Base-by-base conservation (phyloP, 495 filamentous ascomycete genomes). In the Neurospora pannonica region DNA sequence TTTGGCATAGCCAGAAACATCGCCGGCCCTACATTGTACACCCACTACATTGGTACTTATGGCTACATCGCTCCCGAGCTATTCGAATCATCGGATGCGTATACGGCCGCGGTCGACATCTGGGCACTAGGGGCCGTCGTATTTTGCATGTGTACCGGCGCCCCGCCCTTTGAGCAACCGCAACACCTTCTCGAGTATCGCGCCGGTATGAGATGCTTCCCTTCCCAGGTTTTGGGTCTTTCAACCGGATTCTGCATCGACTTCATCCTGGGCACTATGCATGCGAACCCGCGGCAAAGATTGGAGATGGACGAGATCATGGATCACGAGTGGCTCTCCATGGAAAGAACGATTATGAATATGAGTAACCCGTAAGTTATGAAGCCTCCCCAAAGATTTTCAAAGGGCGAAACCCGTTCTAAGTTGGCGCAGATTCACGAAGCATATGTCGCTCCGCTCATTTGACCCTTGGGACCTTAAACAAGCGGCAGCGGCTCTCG, bases 1-100 rank as follows among this genome's bases (percentile, higher is more conserved):
- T 88, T 89, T 71, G 87, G 87, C 0, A 84, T 88, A 69, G 80
- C 79, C 81, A 74, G 72, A 60, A 62, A 74, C 8, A 62, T 73
- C 0, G 70, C 73, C 13, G 77, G 75, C 2, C 38, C 70, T 28
- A 73, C 71, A 5, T 71, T 70, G 1, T 71, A 73, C 17, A 78
- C 77, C 9, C 40, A 70, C 9, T 39, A 73, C 19, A 70, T 39
- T 43, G 77, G 77, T 5, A 78, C 74, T 4, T 38, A 73, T 6
- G 74, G 73, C 31, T 78, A 71, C 24, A 72, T 71, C 6, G 77
- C 77, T 19, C 77, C 77, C 3, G 76, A 78, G 60, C 11, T 60
- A 31, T 70, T 24, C 38, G 71, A 11, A 72, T 74, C 17, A 6
- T 19, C 37, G 75, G 38, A 36, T 4, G 36, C 69, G 28, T 72